A percentile compares a stretch with the other conserved stretches of the same genome.
phyloP scores from a whole-genome alignment of 2,329 filamentous ascomycete species.

The Ceratocystis papillata region DNA sequence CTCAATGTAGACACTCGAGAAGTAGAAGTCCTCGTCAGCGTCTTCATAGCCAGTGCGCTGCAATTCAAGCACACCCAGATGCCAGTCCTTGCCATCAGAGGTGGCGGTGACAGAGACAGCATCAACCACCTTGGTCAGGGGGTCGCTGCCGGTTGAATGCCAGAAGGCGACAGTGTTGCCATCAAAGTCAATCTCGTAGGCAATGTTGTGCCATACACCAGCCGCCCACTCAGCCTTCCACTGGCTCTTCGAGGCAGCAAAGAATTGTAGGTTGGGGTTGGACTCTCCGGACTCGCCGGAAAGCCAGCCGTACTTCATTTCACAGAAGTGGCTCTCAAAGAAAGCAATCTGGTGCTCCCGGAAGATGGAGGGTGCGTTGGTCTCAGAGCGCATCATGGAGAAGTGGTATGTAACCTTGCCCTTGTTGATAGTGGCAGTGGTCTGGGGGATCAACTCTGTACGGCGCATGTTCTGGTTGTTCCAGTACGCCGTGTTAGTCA shows the following conservation, averaged over 20 bases:
- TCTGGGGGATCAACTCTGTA: slow-evolving; percentile 64
- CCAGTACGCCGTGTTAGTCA: slow-evolving; percentile 55
- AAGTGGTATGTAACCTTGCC: slow-evolving; percentile 65
- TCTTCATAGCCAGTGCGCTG: slow-evolving; percentile 46
- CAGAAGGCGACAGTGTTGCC: slow-evolving; percentile 54
- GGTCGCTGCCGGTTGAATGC: slow-evolving; percentile 53
- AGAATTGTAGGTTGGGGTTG: slow-evolving; percentile 51
- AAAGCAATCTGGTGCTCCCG: slow-evolving; percentile 57
- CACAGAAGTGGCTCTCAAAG: slow-evolving; percentile 63
- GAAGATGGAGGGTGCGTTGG: slow-evolving; percentile 49
- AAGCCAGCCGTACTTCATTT: slow-evolving; percentile 59
- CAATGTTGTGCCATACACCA: slow-evolving; percentile 63
- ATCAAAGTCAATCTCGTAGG: slow-evolving; percentile 59
- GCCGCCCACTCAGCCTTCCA: slow-evolving; percentile 53
- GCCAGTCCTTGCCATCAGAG: slow-evolving; percentile 61
- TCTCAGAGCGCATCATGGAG: slow-evolving; percentile 48
- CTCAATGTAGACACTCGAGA: slow-evolving; percentile 62
- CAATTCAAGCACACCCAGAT: slow-evolving; percentile 58
- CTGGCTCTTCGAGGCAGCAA: slow-evolving; percentile 47
- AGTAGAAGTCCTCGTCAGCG: slow-evolving; percentile 55
- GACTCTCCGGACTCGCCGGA: slow-evolving; percentile 36
- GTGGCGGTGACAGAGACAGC: slow-evolving; percentile 50
- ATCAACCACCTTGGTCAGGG: slow-evolving; percentile 47
- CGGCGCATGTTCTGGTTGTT: slow-evolving; percentile 62
- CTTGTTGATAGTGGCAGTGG: slow-evolving; percentile 50